Base-by-base conservation (phyloP, 2,329 filamentous ascomycete genomes). In the Alternaria infectoria region DNA sequence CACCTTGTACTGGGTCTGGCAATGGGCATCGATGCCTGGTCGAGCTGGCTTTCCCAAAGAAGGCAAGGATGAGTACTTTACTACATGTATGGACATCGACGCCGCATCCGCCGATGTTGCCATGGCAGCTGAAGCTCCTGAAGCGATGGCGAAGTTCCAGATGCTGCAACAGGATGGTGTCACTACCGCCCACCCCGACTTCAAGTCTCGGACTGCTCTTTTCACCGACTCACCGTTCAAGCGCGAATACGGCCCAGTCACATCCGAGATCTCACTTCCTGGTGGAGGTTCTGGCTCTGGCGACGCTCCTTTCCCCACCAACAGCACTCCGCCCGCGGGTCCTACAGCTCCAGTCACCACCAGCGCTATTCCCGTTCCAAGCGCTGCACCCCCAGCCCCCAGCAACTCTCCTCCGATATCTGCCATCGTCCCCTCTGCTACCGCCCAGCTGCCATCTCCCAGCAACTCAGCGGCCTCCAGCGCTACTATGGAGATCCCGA, bases 71-170 rank as follows among this genome's bases (percentile, higher is more conserved):
- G 28, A 30, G 28, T 30, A 4, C 2, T 30, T 3, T 5, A 30
- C 85, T 5, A 85, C 84, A 19, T 89, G 87, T 68, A 85, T 83
- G 65, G 85, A 88, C 74, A 80, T 89, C 52, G 81, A 84, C 43
- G 77, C 87, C 8, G 47, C 62, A 6, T 71, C 72, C 19, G 36
- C 52, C 44, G 80, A 83, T 68, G 65, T 72, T 8, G 70, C 70
- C 25, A n/a, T n/a, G n/a, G n/a, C n/a, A n/a, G n/a, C n/a, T n/a
- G n/a, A n/a, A n/a, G n/a, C n/a, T n/a, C n/a, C n/a, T n/a, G n/a
- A n/a, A n/a, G n/a, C n/a, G n/a, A n/a, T n/a, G n/a, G n/a, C n/a
- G n/a, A n/a, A n/a, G n/a, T n/a, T n/a, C n/a, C n/a, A n/a, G n/a
- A n/a, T n/a, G n/a, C n/a, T n/a, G n/a, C n/a, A n/a, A n/a, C n/a